Evolutionary conservation across 1,284 basidiomycete species (phyloP), one percentile per base, ranked within the genome.

Genomic region (Schizophyllum amplum): DNA sequence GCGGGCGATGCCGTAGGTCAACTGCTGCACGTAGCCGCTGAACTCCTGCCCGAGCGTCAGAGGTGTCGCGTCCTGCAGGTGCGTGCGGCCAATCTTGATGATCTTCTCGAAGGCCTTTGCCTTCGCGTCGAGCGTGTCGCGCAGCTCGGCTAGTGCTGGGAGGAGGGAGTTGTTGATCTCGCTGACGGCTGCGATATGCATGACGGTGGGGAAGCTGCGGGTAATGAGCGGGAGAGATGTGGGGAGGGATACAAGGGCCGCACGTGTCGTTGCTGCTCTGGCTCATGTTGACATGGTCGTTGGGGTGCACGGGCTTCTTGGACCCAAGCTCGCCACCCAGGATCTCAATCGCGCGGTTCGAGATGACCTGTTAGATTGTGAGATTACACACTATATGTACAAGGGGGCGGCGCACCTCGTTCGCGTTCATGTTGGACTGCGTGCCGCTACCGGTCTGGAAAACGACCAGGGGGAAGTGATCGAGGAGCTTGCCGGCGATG

Each of bases 351-450:
- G 97, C 97, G 61, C 96, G 88, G 74, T 99, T 99, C 25, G 93
- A 95, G 71, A 99, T 97, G 68, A 99, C 96, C 90, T 92, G 60
- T 1, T 50, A n/a, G n/a, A n/a, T n/a, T 47, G 20, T 23, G 49
- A 49, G 22, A 59, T 58, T 20, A 60, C 27, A n/a, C 27, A 42
- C 33, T 13, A 47, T 24, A 51, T 17, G 21, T 13, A 42, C 1
- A n/a, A 56, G 4, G 26, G 47, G 23, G 51, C 50, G 23, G 9
- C 62, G 51, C 58, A 86, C 90, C 83, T 99, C 97, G 73, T 99
- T 99, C 61, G 86, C 92, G 74, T 99, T 99, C 97, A 99, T 99
- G 80, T 99, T 99, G 71, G 92, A 96, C 75, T 99, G 97, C 2
- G 97, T 99, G 54, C 97, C 97, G 58, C 93, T 97, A 58, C 97